Percentiles rank a stretch among this genome's conserved stretches.
Evolutionary conservation across 78 protist genomes (phyloP).

Genomic region (Isochrysis galbana): DNA sequence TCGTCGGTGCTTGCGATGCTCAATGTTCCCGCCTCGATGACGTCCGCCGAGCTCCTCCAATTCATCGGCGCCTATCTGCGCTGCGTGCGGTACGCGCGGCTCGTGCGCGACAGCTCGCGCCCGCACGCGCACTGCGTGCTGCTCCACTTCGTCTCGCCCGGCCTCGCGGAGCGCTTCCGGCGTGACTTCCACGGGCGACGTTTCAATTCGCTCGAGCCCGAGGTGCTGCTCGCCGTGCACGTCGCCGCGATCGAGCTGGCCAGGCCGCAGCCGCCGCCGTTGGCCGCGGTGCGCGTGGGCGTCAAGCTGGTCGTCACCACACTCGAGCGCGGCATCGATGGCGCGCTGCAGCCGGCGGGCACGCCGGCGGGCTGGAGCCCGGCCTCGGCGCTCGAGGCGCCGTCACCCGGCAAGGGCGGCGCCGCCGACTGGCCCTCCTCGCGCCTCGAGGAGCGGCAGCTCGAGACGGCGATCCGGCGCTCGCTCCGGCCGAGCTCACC

Average conservation of each 20-base stretch:
- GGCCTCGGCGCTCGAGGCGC: background rate
- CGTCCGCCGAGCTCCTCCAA: background rate
- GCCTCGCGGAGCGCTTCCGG: conserved; percentile 12
- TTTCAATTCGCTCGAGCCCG: conserved; percentile 24
- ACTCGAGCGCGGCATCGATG: background rate
- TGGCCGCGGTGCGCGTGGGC: background rate
- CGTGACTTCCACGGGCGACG: background rate
- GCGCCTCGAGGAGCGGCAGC: background rate
- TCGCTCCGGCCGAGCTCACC: no score
- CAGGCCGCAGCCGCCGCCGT: background rate
- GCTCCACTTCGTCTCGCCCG: background rate
- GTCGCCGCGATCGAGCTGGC: background rate
- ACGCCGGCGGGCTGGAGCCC: background rate
- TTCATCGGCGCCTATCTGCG: background rate
- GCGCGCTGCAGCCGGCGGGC: background rate
- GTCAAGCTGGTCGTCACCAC: background rate
- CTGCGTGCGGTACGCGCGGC: background rate
- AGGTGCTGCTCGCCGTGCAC: background rate
- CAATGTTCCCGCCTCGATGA: background rate
- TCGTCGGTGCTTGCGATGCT: background rate
- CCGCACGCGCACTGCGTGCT: background rate
- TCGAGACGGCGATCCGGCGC: no score
- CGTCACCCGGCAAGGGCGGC: background rate
- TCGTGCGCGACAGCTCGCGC: background rate
- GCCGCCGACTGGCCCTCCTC: background rate